These are phyloP conservation scores for Heliosperma pusillum DNA, from an alignment of 148 eudicot species.

Conservation along the genomic window DNA sequence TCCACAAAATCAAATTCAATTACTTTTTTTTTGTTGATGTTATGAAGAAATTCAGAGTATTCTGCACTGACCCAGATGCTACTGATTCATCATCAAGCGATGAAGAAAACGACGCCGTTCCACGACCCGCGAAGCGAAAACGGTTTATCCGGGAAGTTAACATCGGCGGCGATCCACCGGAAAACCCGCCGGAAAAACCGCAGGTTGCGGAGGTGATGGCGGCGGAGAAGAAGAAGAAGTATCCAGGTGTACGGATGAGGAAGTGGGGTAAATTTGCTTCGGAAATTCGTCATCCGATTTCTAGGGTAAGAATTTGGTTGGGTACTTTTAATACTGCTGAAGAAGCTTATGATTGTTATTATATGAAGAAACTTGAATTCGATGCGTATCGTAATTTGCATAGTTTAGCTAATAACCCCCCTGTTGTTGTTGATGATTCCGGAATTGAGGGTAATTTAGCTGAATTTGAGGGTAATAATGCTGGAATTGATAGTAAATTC, in stretches of 20 bases:
- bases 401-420: neutral
- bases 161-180: conserved; percentile 17
- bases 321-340: conserved; percentile 41
- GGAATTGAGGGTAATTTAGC: neutral
- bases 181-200: conserved; percentile 7
- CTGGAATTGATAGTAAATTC: neutral
- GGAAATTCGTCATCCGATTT: conserved; percentile 34
- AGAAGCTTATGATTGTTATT: conserved; percentile 37
- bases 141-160: conserved; percentile 26
- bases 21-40: neutral
- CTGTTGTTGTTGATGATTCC: neutral
- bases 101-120: neutral
- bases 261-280: conserved; percentile 40
- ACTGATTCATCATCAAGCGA: conserved; percentile 57
- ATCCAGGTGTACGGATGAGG: conserved; percentile 29
- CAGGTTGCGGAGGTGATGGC: neutral
- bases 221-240: conserved; percentile 21
- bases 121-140: conserved; percentile 19
- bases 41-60: conserved; percentile 40
- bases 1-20: neutral
- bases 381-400: conserved; percentile 13
- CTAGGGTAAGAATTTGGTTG: conserved; percentile 29
- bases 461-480: neutral
- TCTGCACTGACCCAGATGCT: conserved; percentile 54
- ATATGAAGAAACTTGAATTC: conserved; percentile 31